Conservation (phyloP, 1,284 basidiomycete genomes). For the Apiotrichum akiyoshidainum region DNA sequence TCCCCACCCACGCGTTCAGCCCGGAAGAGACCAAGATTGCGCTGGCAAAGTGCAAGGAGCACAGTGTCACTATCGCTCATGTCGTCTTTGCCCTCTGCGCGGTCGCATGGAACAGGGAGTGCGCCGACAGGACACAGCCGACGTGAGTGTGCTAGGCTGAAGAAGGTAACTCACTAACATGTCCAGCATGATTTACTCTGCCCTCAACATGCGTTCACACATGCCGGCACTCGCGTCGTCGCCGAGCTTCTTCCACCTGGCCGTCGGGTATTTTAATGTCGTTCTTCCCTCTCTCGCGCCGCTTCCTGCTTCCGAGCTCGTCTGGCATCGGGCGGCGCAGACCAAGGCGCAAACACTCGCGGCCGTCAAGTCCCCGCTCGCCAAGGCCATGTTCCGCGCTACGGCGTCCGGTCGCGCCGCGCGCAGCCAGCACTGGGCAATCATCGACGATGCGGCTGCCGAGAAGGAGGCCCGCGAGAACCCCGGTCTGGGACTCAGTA, state of each 20-base stretch:
- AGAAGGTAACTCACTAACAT: background rate
- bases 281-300: conserved; percentile 65
- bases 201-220: conserved; percentile 65
- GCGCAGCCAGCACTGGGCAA: conserved; percentile 63
- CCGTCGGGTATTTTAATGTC: conserved; percentile 73
- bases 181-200: conserved; percentile 69
- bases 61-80: conserved; percentile 69
- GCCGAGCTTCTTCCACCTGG: conserved; percentile 67
- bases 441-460: conserved; percentile 60
- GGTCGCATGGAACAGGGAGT: conserved; percentile 63
- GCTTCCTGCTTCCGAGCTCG: conserved; percentile 41
- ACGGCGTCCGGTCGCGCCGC: conserved; percentile 64
- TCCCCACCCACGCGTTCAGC: conserved; percentile 29
- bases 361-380: conserved; percentile 62
- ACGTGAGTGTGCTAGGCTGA: conserved; percentile 49
- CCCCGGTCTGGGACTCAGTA: conserved; percentile 14
- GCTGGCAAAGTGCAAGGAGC: conserved; percentile 52
- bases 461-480: background rate
- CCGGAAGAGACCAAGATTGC: conserved; percentile 52
- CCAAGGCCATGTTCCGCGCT: conserved; percentile 59
- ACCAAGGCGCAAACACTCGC: conserved; percentile 64
- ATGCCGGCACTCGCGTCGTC: conserved; percentile 12
- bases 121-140: conserved; percentile 53
- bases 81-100: conserved; percentile 72
- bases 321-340: conserved; percentile 69